Percentiles rank a stretch among this genome's conserved stretches.
Conservation (phyloP, 1,284 basidiomycete genomes). For the Puccinia hordei region DNA sequence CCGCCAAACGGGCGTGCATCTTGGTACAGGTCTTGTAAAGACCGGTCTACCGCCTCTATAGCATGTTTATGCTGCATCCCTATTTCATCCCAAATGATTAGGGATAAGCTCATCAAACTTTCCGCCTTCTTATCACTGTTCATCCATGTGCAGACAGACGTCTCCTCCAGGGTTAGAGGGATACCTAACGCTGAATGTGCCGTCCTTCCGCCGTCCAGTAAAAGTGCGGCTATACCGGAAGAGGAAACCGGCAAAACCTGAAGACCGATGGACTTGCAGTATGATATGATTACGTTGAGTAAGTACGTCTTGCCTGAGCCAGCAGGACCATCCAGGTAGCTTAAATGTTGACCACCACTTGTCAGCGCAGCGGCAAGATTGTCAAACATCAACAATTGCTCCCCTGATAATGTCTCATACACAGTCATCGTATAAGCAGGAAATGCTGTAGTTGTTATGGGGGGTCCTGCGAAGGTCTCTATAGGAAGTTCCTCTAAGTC, state of each 20-base stretch:
- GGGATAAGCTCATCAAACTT: no score
- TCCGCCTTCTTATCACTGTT: neutral
- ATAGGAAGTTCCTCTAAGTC: no score
- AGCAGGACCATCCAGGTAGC: constrained; percentile 63
- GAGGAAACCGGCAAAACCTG: constrained; percentile 60
- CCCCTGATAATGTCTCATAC: no score
- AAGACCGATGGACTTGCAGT: constrained; percentile 55
- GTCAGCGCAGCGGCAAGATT: no score
- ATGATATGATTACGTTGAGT: constrained; percentile 61
- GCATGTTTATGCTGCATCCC: neutral
- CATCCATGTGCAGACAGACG: no score
- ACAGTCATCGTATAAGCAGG: no score
- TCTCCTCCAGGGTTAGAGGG: no score
- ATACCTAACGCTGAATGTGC: constrained; percentile 63
- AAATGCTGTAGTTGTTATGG: neutral
- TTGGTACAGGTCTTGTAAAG: neutral
- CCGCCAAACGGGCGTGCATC: neutral
- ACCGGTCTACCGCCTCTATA: constrained; percentile 24
- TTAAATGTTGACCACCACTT: constrained; percentile 32
- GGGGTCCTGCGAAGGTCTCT: neutral
- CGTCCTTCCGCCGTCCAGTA: constrained; percentile 62
- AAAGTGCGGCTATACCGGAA: constrained; percentile 63
- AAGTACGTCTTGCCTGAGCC: constrained; percentile 65
- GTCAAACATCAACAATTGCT: no score
- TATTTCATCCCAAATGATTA: constrained; percentile 47